Evolutionary conservation across 2,329 filamentous ascomycete species (phyloP).

Genomic region (Scedosporium dehoogii): DNA sequence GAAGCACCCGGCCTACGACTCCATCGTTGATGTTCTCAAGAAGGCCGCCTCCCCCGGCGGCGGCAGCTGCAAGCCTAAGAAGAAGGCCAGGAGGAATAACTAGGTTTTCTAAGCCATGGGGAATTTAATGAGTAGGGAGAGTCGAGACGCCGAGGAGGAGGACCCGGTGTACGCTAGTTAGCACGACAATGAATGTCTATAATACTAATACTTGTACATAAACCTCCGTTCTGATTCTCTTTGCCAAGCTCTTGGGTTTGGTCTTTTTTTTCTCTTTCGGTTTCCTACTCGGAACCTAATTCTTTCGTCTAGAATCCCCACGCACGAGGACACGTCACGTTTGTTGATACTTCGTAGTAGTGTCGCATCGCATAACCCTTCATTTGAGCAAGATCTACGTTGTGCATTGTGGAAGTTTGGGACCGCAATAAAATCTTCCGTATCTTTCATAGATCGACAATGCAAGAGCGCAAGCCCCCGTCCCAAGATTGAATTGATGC

Average conservation of each 20-base stretch:
- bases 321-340: background rate
- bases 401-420: background rate
- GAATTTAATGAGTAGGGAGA: background rate
- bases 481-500: background rate
- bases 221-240: background rate
- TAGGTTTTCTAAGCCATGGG: background rate
- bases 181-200: background rate
- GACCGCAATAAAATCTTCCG: background rate
- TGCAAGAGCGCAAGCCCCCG: too few relatives aligned
- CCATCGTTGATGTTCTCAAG: slow-evolving; percentile 1
- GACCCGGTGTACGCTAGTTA: background rate
- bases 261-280: too few relatives aligned
- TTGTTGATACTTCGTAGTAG: background rate
- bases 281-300: too few relatives aligned
- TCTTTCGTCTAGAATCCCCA: background rate
- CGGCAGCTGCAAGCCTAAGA: slow-evolving; percentile 5
- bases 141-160: background rate
- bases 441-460: background rate
- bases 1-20: slow-evolving; percentile 31
- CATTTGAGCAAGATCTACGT: background rate
- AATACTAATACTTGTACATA: background rate
- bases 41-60: background rate
- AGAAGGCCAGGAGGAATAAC: slow-evolving; percentile 4
- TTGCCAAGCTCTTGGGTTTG: too few relatives aligned
- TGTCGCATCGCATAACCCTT: background rate